Conservation (phyloP, 345 rosid genomes). For the Schrenkiella parvula region DNA sequence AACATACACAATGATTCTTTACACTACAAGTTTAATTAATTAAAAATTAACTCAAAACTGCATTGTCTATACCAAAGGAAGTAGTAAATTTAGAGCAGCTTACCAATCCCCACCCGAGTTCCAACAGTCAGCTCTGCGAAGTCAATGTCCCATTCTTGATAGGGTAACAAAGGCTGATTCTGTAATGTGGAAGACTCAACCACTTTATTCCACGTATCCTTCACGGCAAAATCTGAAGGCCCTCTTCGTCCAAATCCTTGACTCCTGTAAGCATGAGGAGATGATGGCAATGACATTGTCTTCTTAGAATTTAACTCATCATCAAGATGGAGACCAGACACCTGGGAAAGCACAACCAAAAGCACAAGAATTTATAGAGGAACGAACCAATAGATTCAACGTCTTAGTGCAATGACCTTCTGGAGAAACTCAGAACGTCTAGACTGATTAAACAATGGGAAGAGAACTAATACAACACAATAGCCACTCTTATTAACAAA, state of each 20-base stretch:
- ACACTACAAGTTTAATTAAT: background rate
- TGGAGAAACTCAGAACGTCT: constrained; percentile 3
- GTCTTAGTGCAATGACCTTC: constrained; percentile 4
- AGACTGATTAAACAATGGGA: background rate
- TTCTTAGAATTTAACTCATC: constrained; percentile 65
- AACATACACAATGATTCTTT: background rate
- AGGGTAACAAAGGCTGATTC: constrained; percentile 70
- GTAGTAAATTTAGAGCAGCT: constrained; percentile 16
- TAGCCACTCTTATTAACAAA: background rate
- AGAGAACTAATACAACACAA: background rate
- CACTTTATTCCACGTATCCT: constrained; percentile 80
- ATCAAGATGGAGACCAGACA: constrained; percentile 53
- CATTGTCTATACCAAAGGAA: background rate
- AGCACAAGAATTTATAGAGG: constrained; percentile 9
- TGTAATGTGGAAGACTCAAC: constrained; percentile 77
- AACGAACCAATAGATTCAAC: background rate
- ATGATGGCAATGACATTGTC: constrained; percentile 92
- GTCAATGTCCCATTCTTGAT: constrained; percentile 92
- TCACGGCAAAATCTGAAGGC: constrained; percentile 45
- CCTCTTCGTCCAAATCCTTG: constrained; percentile 60
- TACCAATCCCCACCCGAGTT: constrained; percentile 98
- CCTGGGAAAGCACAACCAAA: constrained; percentile 40
- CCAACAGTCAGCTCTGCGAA: constrained; percentile 91
- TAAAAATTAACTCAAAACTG: background rate
- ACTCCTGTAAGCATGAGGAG: constrained; percentile 75